Base-by-base conservation (phyloP, 2,329 filamentous ascomycete species). In the Colletotrichum liriopes region DNA sequence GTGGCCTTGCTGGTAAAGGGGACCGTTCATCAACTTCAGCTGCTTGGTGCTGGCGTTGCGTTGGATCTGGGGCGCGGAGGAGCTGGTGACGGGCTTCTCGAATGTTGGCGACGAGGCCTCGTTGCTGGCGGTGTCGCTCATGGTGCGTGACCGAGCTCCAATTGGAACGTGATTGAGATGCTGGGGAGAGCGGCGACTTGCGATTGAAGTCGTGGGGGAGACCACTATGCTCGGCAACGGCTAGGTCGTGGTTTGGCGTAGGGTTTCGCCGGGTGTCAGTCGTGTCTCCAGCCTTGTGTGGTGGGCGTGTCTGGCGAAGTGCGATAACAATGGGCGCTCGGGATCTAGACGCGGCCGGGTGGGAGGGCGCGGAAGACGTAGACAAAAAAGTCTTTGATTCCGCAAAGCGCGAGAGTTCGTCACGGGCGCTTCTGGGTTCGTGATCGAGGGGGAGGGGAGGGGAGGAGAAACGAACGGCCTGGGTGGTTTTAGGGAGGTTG, bases 1-100 rank as follows among this genome's bases (percentile, higher is more conserved):
- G 43, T 84, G 84, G 37, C 82, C 86, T 78, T 89, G 88, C 85
- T 86, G 88, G 78, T 90, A 90, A 61, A 89, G 81, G n/a, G 87
- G 87, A 3, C 86, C 86, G 76, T 88, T 88, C 85, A 88, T 88
- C 75, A 84, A 85, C 55, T 72, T 69, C 45, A 73, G 72, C 61
- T 74, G 73, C 68, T 71, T 70, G 29, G 73, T 71, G 65, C 73
- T 73, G n/a, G 65, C 65, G 35, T 70, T 72, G 35, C 59, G 62
- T 56, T 68, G 61, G 26, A 72, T 65, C 59, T 72, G 64, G 26
- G 60, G 45, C 37, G 41, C 64, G 35, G 55, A 37, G 39, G 65
- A 37, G 51, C 52, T 62, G 54, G 45, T 59, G 32, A 39, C 26
- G 26, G 56, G 56, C 62, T 67, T 72, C 37, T 68, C 72, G 35